Base-by-base conservation (phyloP, 345 rosid genomes). In the Capsella bursapastoris region DNA sequence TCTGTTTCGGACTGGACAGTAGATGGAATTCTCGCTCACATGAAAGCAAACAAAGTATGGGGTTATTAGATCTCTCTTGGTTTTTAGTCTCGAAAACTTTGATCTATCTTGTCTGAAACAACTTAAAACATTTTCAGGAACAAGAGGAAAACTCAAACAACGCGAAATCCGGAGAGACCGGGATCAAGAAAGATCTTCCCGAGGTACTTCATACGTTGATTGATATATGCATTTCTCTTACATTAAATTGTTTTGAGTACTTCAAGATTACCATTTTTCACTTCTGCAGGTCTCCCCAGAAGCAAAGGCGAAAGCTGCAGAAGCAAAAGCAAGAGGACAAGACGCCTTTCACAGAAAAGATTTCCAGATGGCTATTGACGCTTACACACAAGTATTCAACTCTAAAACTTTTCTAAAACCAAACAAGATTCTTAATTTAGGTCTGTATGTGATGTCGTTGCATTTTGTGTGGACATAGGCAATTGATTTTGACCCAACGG, bases 281-380 rank as follows among this genome's bases (percentile, higher is more conserved):
- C 69, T 25, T 13, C 14, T 69, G 57, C 83, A 91, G 97, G 95
- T 88, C 72, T 72, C 89, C n/a, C 84, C 84, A 31, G 96, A 91
- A 83, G 86, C 86, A 37, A 91, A 87, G 82, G 80, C 78, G 72
- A 91, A 84, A 83, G 93, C 95, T 18, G 95, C 87, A 10, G 93
- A 91, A 83, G 95, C 98, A 18, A 94, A 94, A 87, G 80, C 87
- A 57, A 88, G 98, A 87, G 98, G 92, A 81, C 87, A 86, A 34
- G 96, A 87, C 7, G 97, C 95, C 5, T 88, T 85, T 74, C 82
- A 67, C 62, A 82, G 88, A 78, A 83, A 90, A 40, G 92, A 91
- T 71, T 86, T 53, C 68, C 85, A 40, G 5, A 66, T 78, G 72
- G 93, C 98, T 32, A 67, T 90, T 32, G 90, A 88, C 74, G 89